These are phyloP conservation scores for Gossypium longicalyx DNA, from an alignment of 345 rosid genomes.

Conservation along the genomic window DNA sequence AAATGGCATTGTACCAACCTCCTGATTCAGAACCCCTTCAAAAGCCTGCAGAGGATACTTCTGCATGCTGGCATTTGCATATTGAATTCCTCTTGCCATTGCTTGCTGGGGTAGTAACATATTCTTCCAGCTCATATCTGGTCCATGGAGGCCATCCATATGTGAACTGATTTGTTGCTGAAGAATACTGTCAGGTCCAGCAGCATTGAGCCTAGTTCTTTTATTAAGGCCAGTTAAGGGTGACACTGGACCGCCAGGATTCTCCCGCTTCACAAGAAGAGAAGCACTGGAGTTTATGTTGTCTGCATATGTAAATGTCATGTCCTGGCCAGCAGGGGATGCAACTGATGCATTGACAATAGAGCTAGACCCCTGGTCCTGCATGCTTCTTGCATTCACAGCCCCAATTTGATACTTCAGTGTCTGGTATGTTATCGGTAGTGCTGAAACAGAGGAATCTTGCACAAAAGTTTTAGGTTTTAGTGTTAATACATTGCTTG, in stretches of 20 bases:
- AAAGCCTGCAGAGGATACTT: slow-evolving; percentile 66
- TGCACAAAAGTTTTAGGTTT: slow-evolving; percentile 52
- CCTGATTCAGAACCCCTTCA: slow-evolving; percentile 70
- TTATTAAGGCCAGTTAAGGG: slow-evolving; percentile 60
- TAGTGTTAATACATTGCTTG: slow-evolving; percentile 38
- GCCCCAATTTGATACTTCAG: slow-evolving; percentile 50
- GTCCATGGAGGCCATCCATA: slow-evolving; percentile 55
- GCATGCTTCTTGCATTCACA: slow-evolving; percentile 55
- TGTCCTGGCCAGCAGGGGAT: slow-evolving; percentile 63
- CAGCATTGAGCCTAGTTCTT: slow-evolving; percentile 47
- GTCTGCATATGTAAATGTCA: slow-evolving; percentile 54
- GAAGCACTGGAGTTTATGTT: slow-evolving; percentile 45
- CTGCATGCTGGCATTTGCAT: slow-evolving; percentile 48
- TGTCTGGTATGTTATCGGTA: slow-evolving; percentile 48
- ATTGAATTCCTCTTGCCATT: slow-evolving; percentile 58
- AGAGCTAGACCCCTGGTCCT: slow-evolving; percentile 57
- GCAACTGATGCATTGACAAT: slow-evolving; percentile 43
- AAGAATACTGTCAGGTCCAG: slow-evolving; percentile 59
- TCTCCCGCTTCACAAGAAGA: slow-evolving; percentile 66
- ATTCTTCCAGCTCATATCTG: slow-evolving; percentile 67
- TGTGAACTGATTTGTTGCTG: slow-evolving; percentile 60
- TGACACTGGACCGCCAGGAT: slow-evolving; percentile 59
- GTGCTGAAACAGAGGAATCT: slow-evolving; percentile 47
- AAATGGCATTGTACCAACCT: slow-evolving; percentile 48
- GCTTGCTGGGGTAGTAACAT: slow-evolving; percentile 48